Evolutionary conservation across 192 early-diverging fungal genomes (phyloP).

Genomic region (Gigaspora rosea): DNA sequence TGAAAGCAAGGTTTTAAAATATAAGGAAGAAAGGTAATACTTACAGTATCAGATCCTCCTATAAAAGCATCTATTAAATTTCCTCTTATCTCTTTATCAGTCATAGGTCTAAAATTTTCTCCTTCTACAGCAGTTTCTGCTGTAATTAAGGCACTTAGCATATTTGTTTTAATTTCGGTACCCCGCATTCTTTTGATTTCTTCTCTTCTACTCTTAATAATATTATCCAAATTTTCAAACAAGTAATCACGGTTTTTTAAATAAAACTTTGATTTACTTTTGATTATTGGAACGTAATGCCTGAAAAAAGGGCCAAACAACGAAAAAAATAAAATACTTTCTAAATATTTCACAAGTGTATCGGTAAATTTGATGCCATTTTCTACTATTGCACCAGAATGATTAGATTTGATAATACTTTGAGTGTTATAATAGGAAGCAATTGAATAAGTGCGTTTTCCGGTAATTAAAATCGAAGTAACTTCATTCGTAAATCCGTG

Average conservation of each 20-base stretch:
- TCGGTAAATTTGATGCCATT: neutral
- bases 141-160: constrained; percentile 8
- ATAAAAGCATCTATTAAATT: constrained; percentile 6
- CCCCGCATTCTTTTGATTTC: neutral
- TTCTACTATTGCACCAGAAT: neutral
- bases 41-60: constrained; percentile 15
- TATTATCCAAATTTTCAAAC: neutral
- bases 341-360: neutral
- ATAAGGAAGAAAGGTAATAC: neutral
- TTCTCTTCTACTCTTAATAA: constrained; percentile 9
- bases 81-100: constrained; percentile 18
- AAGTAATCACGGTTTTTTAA: constrained; percentile 10
- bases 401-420: neutral
- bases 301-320: neutral
- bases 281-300: neutral
- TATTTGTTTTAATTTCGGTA: neutral
- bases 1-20: neutral
- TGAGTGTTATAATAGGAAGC: neutral
- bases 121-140: constrained; percentile 5
- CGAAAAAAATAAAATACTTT: neutral
- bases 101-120: constrained; percentile 1
- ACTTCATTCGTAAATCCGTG: constrained; percentile 5
- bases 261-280: neutral
- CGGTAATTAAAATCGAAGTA: neutral
- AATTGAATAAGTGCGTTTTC: constrained; percentile 4